Base-by-base conservation (phyloP, 2,329 filamentous ascomycete species). In the Plectosphaerella plurivora region DNA sequence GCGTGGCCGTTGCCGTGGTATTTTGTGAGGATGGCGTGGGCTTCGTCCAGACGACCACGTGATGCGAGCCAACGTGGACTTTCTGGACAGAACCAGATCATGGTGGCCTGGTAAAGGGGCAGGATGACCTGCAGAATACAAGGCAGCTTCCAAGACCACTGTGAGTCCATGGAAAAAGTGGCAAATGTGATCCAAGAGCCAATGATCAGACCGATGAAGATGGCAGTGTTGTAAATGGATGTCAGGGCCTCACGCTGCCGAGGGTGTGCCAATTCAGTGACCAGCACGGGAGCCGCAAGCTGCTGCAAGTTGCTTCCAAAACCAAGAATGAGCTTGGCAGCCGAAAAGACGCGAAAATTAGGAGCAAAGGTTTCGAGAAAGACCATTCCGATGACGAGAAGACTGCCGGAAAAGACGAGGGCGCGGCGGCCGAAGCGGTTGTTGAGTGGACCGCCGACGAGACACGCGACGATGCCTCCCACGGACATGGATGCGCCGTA, bases 231-330 rank as follows among this genome's bases (percentile, higher is more conserved):
- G 3, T 73, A 72, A 45, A 81, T 61, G 47, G 84, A 68, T 56
- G 76, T 73, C 2, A 86, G 61, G 1, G 72, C 67, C 0, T 81
- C 82, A 25, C 83, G 67, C 4, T 68, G 64, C 4, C 65, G 66
- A 1, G 73, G 67, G 0, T 82, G 82, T 1, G 82, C 77, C 15
- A 86, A 82, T 62, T 87, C 83, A 52, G 78, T 79, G 24, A 86
- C 79, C 55, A 85, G 82, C 4, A 84, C 80, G 10, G 73, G 70
- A 22, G 81, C 63, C n/a, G 73, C 81, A n/a, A 76, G 75, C 5
- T 86, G 59, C 57, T 76, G 84, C 1, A 84, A 61, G 0, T 83
- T 82, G 57, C 85, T 75, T 0, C 84, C 84, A 11, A 84, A 59
- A 0, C 83, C 83, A n/a, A 72, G 75, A 4, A 87, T 58, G 0